Evolutionary conservation across 2,329 filamentous ascomycete genomes (phyloP).

Genomic region (Fusarium papillatum): DNA sequence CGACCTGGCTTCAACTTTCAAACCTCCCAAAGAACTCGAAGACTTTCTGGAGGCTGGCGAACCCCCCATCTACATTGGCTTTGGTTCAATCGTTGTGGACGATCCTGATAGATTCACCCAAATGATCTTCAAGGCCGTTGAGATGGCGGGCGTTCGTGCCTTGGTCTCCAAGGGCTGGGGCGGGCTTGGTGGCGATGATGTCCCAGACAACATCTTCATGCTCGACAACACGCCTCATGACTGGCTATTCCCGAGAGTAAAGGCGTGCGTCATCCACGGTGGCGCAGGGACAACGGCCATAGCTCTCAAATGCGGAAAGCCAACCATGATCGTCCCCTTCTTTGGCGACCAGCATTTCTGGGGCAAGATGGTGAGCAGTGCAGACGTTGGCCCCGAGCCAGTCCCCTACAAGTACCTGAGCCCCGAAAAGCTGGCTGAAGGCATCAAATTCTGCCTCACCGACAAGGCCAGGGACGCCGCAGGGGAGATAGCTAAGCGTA

Average conservation of each 20-base stretch:
- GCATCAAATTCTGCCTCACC: constrained; percentile 76
- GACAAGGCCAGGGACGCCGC: constrained; percentile 71
- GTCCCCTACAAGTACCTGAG: constrained; percentile 78
- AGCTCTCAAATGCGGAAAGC: constrained; percentile 77
- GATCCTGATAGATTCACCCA: constrained; percentile 77
- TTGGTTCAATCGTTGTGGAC: constrained; percentile 82
- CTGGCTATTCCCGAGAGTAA: constrained; percentile 79
- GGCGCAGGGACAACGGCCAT: constrained; percentile 84
- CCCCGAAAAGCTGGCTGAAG: constrained; percentile 75
- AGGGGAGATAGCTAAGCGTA: constrained; percentile 70
- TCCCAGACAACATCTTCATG: constrained; percentile 77
- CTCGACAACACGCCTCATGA: constrained; percentile 82
- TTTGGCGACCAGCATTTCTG: constrained; percentile 87
- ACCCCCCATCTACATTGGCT: constrained; percentile 80
- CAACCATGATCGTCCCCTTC: constrained; percentile 84
- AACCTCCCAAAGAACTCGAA: constrained; percentile 67
- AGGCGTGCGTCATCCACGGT: constrained; percentile 80
- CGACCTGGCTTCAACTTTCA: constrained; percentile 73
- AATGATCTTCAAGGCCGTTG: constrained; percentile 79
- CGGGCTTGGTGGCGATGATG: constrained; percentile 70
- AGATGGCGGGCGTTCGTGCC: constrained; percentile 75
- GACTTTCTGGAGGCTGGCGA: constrained; percentile 70
- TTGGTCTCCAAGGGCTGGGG: constrained; percentile 85
- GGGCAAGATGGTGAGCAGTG: constrained; percentile 76
- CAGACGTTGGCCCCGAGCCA: constrained; percentile 74